These are phyloP conservation scores for Dentipellis fragilis DNA, from an alignment of 768 basidiomycete species.

Conservation along the genomic window DNA sequence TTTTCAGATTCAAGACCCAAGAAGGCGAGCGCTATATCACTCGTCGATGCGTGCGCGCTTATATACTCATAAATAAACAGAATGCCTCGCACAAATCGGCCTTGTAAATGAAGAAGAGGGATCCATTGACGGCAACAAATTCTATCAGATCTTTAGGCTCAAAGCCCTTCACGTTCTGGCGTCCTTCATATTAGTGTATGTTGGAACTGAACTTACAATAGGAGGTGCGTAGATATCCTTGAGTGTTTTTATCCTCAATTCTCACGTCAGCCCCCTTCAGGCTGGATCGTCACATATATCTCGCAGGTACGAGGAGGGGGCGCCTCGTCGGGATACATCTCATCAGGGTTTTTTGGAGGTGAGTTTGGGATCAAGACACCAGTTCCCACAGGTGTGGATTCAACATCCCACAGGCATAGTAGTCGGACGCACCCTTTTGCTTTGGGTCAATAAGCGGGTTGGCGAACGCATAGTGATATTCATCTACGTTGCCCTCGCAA, in stretches of 20 bases:
- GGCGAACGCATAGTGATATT: conserved; percentile 26
- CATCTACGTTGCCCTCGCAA: conserved; percentile 24
- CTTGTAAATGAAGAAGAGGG: not conserved
- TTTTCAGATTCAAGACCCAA: conserved; percentile 20
- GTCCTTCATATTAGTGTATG: conserved; percentile 34
- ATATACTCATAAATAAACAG: conserved; percentile 22
- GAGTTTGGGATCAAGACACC: too few species aligned
- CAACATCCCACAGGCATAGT: conserved; percentile 26
- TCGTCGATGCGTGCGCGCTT: conserved; percentile 3
- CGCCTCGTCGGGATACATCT: conserved; percentile 34
- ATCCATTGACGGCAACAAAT: not conserved
- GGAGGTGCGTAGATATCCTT: conserved; percentile 3
- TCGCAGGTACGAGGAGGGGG: conserved; percentile 33
- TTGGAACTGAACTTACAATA: conserved; percentile 39
- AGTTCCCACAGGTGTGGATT: not conserved
- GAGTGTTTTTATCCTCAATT: not conserved
- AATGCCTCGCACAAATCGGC: conserved; percentile 13
- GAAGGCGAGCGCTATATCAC: conserved; percentile 18
- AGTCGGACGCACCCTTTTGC: conserved; percentile 38
- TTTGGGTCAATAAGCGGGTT: conserved; percentile 36
- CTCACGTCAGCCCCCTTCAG: conserved; percentile 14
- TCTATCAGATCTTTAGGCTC: conserved; percentile 13
- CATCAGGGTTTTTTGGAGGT: conserved; percentile 34
- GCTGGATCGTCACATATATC: conserved; percentile 46
- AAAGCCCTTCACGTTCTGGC: conserved; percentile 35